Evolutionary conservation across 2,329 filamentous ascomycete genomes (phyloP), one percentile per base, ranked within the genome.

Genomic region (Pseudogymnoascus sp.): DNA sequence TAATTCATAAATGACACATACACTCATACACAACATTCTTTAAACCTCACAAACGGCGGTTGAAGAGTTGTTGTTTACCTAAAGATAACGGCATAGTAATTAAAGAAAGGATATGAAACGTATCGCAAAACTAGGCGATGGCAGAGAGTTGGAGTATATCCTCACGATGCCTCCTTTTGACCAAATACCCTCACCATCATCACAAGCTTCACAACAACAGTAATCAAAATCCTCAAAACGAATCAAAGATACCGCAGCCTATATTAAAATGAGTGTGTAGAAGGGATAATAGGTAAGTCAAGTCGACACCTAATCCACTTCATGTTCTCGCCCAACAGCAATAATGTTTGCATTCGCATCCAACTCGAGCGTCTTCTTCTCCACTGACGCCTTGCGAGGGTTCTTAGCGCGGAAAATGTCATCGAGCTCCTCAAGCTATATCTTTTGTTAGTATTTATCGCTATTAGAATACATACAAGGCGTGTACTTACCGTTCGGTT

Each of bases 341-440:
- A 50, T 1, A 62, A 70, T 61, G 42, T 70, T 71, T 7, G 59
- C 65, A 61, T 67, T 62, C 1, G 59, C 44, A 61, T 72, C 70
- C 13, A 80, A 68, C 7, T 71, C 73, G 16, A 81, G 66, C 59
- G 73, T 73, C 70, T 77, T 78, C 68, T 76, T 78, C 66, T 73
- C 67, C 4, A 75, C 70, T 16, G 79, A 81, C 11, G 75, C 74
- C 70, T 80, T 79, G 70, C 78, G 76, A 10, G 78, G 78, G 64
- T 76, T 77, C 63, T 74, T 72, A 13, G 76, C 74, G 1, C 71
- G 69, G 69, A 80, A 80, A 64, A 84, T 82, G 44, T 77, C 76
- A 63, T 82, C 79, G 62, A 83, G 72, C 71, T 84, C 81, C 71
- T 84, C 81, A 59, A 84, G 77, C 67, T 50, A 13, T 50, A 26